Evolutionary conservation across 148 eudicot species (phyloP), one percentile per base, ranked within the genome.

Genomic region (Tetragonia tetragonoides): DNA sequence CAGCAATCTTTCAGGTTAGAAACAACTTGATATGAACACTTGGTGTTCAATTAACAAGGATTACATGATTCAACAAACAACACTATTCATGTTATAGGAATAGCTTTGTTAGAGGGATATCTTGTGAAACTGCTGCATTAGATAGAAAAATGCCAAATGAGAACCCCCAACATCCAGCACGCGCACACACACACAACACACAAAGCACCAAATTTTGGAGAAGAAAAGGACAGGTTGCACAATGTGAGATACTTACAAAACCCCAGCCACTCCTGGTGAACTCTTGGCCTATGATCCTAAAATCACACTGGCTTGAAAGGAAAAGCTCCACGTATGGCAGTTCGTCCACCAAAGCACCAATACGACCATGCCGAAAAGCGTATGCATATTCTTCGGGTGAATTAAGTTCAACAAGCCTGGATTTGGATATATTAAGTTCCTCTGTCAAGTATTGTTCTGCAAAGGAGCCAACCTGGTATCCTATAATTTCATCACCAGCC

Each of bases 251-350:
- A 91, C 98, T 90, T 81, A 94, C 98, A 83, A 94, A 94, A 49
- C 98, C 97, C 98, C 98, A 94, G 77, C 98, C 97, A 74, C 95
- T 88, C 87, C 89, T 90, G 74, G 97, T 94, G 87, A 94, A 94
- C 80, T 90, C 98, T 59, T 85, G 90, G 61, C 98, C 98, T 4
- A 92, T 84, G 21, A 90, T 87, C 84, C 97, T 85, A 85, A 82
- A 92, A 47, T 88, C 87, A 86, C 98, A 94, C 37, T 92, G 93
- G 78, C 80, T 90, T 6, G 98, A 88, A 73, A 94, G 86, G 86
- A 94, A 94, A 68, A 92, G 92, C 76, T 94, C 92, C 2, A 94
- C 71, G 73, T 94, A 94, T 3, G 98, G 87, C 12, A 84, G 90
- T 82, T 94, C 98, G 78, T 94, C 98, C 18, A 94, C 97, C 82